phyloP scores from a whole-genome alignment of 2,329 filamentous ascomycete species.

The Beauveria australis region DNA sequence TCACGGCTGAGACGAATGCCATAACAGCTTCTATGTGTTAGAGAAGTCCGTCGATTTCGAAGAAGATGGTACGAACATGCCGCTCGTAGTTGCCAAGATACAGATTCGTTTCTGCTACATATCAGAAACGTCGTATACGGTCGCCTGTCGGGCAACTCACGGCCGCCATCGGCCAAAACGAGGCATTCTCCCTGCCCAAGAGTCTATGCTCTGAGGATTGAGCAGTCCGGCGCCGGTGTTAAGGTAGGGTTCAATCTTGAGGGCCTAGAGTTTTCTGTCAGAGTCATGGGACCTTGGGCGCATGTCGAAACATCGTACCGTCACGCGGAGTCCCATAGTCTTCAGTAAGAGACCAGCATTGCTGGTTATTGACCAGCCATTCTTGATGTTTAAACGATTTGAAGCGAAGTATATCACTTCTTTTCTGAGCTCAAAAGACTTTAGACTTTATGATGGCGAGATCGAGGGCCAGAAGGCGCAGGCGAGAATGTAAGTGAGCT shows the following conservation, averaged over 20 bases:
- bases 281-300: too few relatives aligned
- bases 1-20: too few relatives aligned
- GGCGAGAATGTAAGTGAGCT: not conserved
- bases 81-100: not conserved
- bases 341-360: too few relatives aligned
- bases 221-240: too few relatives aligned
- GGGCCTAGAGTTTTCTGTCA: too few relatives aligned
- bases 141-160: not conserved
- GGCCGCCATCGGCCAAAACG: not conserved
- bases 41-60: not conserved
- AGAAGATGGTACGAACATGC: not conserved
- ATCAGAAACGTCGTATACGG: constrained; percentile 24
- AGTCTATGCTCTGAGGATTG: constrained; percentile 11
- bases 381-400: too few relatives aligned
- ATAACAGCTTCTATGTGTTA: not conserved
- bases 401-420: too few relatives aligned
- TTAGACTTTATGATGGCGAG: not conserved
- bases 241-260: too few relatives aligned
- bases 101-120: not conserved
- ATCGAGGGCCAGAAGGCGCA: not conserved
- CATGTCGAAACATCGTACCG: too few relatives aligned
- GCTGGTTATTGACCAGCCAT: too few relatives aligned
- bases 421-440: not conserved
- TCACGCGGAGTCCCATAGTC: too few relatives aligned
- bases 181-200: constrained; percentile 27